Evolutionary conservation across 2,329 filamentous ascomycete genomes (phyloP).

Genomic region (Phaeosphaeriaceae sp.): DNA sequence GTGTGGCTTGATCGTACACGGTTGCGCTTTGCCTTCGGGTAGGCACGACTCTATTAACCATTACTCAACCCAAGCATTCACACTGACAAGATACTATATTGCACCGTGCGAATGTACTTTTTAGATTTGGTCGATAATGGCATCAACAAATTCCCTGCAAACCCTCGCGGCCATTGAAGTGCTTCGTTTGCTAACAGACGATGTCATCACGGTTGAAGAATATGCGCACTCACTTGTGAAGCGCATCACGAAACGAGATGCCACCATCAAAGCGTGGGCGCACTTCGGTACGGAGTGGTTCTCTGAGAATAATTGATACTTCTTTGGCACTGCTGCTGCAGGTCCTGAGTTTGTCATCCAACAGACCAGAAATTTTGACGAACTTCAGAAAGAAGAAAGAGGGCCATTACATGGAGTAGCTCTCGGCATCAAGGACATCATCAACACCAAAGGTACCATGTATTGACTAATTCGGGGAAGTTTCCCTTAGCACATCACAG

Average conservation of each 20-base stretch:
- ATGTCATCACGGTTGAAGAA: neutral
- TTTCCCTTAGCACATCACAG: neutral
- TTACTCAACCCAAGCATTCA: too few species aligned
- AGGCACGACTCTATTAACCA: too few species aligned
- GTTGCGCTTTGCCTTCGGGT: too few species aligned
- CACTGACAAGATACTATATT: too few species aligned
- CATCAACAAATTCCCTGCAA: neutral
- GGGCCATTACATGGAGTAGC: constrained; percentile 62
- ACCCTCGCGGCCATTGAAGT: neutral
- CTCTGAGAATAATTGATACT: neutral
- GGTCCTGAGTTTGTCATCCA: neutral
- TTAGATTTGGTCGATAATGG: too few species aligned
- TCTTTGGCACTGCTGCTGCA: neutral
- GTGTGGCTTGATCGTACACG: too few species aligned
- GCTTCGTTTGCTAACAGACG: neutral
- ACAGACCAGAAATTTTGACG: constrained; percentile 57
- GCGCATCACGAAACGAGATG: neutral
- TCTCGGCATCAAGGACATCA: constrained; percentile 64
- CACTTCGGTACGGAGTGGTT: neutral
- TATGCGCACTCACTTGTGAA: neutral
- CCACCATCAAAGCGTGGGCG: neutral
- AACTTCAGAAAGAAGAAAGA: constrained; percentile 52
- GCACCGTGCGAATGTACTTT: too few species aligned
- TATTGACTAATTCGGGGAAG: constrained; percentile 16
- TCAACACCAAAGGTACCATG: constrained; percentile 56